Evolutionary conservation across 2,329 filamentous ascomycete genomes (phyloP).

Genomic region (Scedosporium apiospermum): DNA sequence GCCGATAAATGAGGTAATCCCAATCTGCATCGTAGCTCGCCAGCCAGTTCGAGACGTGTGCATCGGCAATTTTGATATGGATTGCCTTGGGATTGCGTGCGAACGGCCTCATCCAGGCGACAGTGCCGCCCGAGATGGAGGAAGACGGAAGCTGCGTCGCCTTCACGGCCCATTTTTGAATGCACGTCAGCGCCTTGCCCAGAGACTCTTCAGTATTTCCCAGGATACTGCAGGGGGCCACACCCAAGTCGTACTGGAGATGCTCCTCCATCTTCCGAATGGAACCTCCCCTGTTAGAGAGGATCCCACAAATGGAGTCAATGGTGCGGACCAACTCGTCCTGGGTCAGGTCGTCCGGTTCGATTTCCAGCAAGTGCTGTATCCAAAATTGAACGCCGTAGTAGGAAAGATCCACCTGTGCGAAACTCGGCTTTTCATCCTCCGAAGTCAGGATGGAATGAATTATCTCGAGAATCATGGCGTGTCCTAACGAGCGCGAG

Average conservation of each 20-base stretch:
- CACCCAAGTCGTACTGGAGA: background rate
- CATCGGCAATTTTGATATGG: conserved; percentile 2
- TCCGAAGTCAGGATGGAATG: background rate
- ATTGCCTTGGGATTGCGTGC: background rate
- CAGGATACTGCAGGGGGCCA: background rate
- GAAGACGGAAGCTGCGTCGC: background rate
- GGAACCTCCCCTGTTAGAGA: background rate
- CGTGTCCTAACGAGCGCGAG: background rate
- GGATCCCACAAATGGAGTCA: conserved; percentile 2
- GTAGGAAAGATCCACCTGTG: background rate
- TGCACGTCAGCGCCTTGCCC: background rate
- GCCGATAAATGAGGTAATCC: background rate
- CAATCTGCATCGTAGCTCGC: background rate
- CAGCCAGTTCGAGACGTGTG: conserved; percentile 4
- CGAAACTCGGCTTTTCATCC: background rate
- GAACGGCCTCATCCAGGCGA: background rate
- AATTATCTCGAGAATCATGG: background rate
- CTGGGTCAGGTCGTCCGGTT: background rate
- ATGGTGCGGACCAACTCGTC: background rate
- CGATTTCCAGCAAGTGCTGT: background rate
- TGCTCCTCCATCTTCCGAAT: background rate
- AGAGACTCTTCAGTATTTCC: background rate
- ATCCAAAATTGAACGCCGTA: background rate
- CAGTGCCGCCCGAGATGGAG: background rate
- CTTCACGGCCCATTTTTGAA: background rate